Conservation (phyloP, 2,329 filamentous ascomycete genomes). For the Sclerotinia trifoliorum region DNA sequence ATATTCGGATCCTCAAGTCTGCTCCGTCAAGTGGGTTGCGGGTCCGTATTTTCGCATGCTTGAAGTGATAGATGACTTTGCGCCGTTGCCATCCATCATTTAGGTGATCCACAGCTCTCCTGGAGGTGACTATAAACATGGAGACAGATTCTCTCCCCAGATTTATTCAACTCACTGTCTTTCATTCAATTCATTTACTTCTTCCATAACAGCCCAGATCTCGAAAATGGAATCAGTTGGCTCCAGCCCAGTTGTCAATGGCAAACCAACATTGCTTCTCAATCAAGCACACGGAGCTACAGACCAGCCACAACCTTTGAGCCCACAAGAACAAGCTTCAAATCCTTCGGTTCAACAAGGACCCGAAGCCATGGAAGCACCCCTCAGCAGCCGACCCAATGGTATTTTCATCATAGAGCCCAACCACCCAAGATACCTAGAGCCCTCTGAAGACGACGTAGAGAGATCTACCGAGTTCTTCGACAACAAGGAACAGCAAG, state of each 20-base stretch:
- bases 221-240: slow-evolving; percentile 6
- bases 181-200: background rate
- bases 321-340: background rate
- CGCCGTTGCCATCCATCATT: background rate
- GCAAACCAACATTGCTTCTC: background rate
- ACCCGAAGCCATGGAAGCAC: background rate
- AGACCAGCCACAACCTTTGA: slow-evolving; percentile 1
- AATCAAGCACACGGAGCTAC: background rate
- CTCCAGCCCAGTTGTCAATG: background rate
- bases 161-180: background rate
- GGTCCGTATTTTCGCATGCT: background rate
- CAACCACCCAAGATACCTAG: background rate
- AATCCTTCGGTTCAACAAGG: background rate
- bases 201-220: background rate
- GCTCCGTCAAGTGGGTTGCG: slow-evolving; percentile 2
- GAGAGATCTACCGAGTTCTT: slow-evolving; percentile 7
- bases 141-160: slow-evolving; percentile 6
- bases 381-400: background rate
- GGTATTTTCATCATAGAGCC: slow-evolving; percentile 16
- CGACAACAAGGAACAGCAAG: background rate
- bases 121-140: slow-evolving; percentile 13
- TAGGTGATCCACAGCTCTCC: slow-evolving; percentile 6
- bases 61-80: slow-evolving; percentile 17
- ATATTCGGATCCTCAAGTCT: background rate
- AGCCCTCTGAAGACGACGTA: background rate